Conservation (phyloP, 2,329 filamentous ascomycete genomes). For the Iodosphaeria phyllophila region DNA sequence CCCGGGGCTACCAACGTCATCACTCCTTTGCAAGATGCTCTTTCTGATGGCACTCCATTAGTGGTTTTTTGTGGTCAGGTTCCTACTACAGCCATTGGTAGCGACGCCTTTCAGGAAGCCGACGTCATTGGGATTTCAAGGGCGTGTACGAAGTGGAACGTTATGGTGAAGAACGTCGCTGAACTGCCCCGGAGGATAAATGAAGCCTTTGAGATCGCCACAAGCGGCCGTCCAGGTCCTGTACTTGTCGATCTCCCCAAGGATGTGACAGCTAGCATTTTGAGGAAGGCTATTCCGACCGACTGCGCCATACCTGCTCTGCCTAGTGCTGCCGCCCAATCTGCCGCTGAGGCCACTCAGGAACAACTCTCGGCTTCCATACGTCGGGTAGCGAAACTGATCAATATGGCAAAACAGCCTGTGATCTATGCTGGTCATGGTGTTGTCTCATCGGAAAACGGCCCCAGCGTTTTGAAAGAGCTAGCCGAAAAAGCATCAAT, state of each 20-base stretch:
- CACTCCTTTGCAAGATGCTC: constrained; percentile 88
- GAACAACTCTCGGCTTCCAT: constrained; percentile 60
- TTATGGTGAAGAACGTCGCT: constrained; percentile 90
- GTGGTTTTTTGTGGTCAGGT: constrained; percentile 95
- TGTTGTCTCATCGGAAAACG: constrained; percentile 62
- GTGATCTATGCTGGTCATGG: constrained; percentile 91
- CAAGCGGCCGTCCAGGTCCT: constrained; percentile 78
- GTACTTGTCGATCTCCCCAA: constrained; percentile 93
- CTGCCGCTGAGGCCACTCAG: constrained; percentile 53
- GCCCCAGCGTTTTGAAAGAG: constrained; percentile 61
- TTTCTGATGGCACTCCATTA: constrained; percentile 89
- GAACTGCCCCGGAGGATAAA: constrained; percentile 89
- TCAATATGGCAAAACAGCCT: constrained; percentile 85
- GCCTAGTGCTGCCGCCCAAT: constrained; percentile 71
- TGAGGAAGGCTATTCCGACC: constrained; percentile 68
- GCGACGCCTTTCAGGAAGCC: constrained; percentile 92
- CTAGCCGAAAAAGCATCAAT: constrained; percentile 82
- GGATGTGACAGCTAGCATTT: constrained; percentile 76
- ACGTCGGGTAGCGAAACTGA: constrained; percentile 55
- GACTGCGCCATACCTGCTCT: constrained; percentile 56
- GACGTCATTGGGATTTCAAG: constrained; percentile 88
- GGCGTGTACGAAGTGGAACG: constrained; percentile 97
- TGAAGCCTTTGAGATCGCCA: constrained; percentile 96
- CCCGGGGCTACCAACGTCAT: constrained; percentile 94
- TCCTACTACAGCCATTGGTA: constrained; percentile 73